phyloP scores from a whole-genome alignment of 208 protist genomes.

The Blastocrithidia nonstop region DNA sequence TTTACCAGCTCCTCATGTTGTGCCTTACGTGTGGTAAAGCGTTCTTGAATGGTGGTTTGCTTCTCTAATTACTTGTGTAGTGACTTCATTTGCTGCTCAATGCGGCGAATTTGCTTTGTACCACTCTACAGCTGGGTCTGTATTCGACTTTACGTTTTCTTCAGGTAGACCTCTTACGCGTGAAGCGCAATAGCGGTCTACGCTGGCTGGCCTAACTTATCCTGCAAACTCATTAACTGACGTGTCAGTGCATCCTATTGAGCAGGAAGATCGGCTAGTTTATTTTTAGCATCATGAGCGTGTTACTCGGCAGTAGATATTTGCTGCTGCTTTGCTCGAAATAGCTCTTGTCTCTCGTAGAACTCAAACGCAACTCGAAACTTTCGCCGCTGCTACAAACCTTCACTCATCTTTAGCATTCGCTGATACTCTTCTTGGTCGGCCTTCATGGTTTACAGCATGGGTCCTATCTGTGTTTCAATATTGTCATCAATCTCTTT shows the following conservation, averaged over 20 bases:
- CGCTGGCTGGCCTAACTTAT: slow-evolving; percentile 20
- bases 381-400: slow-evolving; percentile 47
- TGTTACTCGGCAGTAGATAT: slow-evolving; percentile 9
- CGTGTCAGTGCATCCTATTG: slow-evolving; percentile 38
- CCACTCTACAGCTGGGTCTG: slow-evolving; percentile 21
- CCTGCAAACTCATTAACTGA: slow-evolving; percentile 37
- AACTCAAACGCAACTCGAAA: slow-evolving; percentile 70
- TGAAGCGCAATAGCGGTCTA: slow-evolving; percentile 40
- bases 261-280: slow-evolving; percentile 27
- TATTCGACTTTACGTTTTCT: slow-evolving; percentile 26
- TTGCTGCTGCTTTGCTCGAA: background rate
- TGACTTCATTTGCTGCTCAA: slow-evolving; percentile 21
- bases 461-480: slow-evolving; percentile 68
- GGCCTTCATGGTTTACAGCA: slow-evolving; percentile 73
- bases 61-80: slow-evolving; percentile 38
- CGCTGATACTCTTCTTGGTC: slow-evolving; percentile 77
- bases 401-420: slow-evolving; percentile 45
- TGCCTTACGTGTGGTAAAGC: slow-evolving; percentile 22
- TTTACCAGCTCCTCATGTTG: slow-evolving; percentile 24
- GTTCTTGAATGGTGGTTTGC: slow-evolving; percentile 16
- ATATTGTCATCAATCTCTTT: slow-evolving; percentile 92
- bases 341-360: slow-evolving; percentile 9
- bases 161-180: slow-evolving; percentile 46
- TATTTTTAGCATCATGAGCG: slow-evolving; percentile 17
- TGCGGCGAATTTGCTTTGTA: slow-evolving; percentile 22